These are phyloP conservation scores for Arachnomyces sp. DNA, from an alignment of 2,329 filamentous ascomycete species.

Conservation along the genomic window DNA sequence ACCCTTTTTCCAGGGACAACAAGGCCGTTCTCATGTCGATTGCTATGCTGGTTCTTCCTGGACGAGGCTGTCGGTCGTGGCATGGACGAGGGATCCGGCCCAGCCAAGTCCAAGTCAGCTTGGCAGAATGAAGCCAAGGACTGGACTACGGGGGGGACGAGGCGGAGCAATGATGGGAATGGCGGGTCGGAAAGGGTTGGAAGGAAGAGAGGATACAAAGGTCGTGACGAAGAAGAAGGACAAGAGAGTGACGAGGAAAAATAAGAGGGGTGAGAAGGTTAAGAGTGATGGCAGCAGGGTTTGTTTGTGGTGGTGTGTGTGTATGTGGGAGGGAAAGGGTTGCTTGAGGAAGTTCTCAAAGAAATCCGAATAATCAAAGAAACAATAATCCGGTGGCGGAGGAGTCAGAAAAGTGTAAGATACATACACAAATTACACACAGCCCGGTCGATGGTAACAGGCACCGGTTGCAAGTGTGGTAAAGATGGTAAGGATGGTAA, in stretches of 20 bases:
- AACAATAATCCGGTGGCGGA: background rate
- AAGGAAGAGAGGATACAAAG: background rate
- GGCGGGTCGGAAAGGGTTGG: background rate
- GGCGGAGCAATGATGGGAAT: constrained; percentile 7
- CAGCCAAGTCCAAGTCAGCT: constrained; percentile 39
- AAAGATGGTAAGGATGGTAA: no score
- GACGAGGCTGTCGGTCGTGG: constrained; percentile 41
- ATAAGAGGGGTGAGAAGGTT: background rate
- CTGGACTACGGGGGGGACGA: constrained; percentile 33
- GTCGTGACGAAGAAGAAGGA: no score
- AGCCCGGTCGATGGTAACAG: no score
- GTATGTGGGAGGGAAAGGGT: background rate
- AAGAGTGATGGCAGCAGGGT: background rate
- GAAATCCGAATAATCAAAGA: no score
- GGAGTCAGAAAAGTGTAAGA: constrained; percentile 10
- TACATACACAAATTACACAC: no score
- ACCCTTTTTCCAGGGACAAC: constrained; percentile 69
- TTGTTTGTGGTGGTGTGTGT: no score
- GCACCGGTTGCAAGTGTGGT: no score
- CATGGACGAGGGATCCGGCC: constrained; percentile 40
- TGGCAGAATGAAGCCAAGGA: constrained; percentile 43
- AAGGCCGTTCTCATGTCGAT: constrained; percentile 79
- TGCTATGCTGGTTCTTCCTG: constrained; percentile 59
- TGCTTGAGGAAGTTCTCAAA: no score
- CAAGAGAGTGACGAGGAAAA: constrained; percentile 2